Evolutionary conservation across 208 protist species (phyloP).

Genomic region (Ichthyophonus hoferi): DNA sequence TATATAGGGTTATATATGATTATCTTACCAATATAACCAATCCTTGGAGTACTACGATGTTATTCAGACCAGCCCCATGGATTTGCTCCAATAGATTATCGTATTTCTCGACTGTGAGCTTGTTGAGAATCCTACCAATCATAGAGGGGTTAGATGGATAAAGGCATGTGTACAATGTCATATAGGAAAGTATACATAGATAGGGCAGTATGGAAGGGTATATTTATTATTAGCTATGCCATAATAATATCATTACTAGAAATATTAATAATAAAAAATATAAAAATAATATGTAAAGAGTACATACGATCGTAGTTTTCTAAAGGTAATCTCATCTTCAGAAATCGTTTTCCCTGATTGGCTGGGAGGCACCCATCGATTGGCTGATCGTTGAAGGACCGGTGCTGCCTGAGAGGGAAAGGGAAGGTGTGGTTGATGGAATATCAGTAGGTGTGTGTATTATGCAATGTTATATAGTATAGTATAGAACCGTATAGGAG

Average conservation of each 20-base stretch:
- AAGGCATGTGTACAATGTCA: background rate
- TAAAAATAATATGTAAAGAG: background rate
- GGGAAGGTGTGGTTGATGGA: background rate
- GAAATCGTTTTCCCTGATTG: background rate
- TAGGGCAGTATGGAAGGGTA: background rate
- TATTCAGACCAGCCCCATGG: conserved; percentile 17
- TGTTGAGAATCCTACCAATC: conserved; percentile 32
- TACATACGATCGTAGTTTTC: conserved; percentile 29
- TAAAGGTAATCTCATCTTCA: conserved; percentile 20
- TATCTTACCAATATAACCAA: conserved; percentile 24
- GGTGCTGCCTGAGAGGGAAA: background rate
- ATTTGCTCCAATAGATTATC: background rate
- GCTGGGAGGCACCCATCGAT: conserved; percentile 28
- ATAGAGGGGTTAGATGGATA: background rate
- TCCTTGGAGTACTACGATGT: conserved; percentile 25
- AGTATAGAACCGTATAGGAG: too few relatives aligned
- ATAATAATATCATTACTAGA: background rate
- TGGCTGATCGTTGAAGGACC: background rate
- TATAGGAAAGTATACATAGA: background rate
- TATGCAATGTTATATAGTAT: background rate
- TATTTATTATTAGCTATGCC: background rate
- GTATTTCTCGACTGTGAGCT: conserved; percentile 36
- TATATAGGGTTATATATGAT: too few relatives aligned
- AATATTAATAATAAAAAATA: background rate
- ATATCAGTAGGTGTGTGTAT: background rate